phyloP scores from a whole-genome alignment of 176 grass and related monocot genomes.

The Oryza coarctata region DNA sequence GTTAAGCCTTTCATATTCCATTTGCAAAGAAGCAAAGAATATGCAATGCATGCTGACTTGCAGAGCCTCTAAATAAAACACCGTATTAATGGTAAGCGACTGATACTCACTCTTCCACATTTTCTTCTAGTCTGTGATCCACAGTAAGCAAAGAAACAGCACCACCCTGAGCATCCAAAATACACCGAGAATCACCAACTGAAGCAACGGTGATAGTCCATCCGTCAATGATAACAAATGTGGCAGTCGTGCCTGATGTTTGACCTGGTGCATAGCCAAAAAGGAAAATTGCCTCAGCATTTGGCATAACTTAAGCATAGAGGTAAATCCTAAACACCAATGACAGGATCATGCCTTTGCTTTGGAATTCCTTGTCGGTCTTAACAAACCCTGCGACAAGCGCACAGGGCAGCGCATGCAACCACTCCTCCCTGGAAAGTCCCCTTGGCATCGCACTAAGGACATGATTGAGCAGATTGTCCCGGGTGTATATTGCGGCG shows the following conservation, averaged over 20 bases:
- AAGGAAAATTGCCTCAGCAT: not conserved
- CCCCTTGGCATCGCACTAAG: conserved; percentile 62
- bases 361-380: conserved; percentile 92
- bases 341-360: conserved; percentile 52
- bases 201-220: conserved; percentile 97
- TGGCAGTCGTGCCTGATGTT: conserved; percentile 94
- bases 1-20: not conserved
- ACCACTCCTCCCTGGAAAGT: conserved; percentile 80
- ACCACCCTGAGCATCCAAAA: conserved; percentile 83
- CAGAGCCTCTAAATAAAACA: not conserved
- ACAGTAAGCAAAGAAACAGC: conserved; percentile 83
- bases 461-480: conserved; percentile 92
- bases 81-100: not conserved
- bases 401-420: conserved; percentile 69
- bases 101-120: conserved; percentile 85
- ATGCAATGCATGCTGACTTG: not conserved
- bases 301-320: not conserved
- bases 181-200: conserved; percentile 91
- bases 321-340: not conserved
- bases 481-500: conserved; percentile 91
- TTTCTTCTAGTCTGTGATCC: conserved; percentile 96
- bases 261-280: conserved; percentile 49
- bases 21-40: not conserved
- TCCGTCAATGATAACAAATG: conserved; percentile 93
- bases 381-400: conserved; percentile 90